Evolutionary conservation across 1,284 basidiomycete genomes (phyloP).

Genomic region (Cryptococcus hybrid): DNA sequence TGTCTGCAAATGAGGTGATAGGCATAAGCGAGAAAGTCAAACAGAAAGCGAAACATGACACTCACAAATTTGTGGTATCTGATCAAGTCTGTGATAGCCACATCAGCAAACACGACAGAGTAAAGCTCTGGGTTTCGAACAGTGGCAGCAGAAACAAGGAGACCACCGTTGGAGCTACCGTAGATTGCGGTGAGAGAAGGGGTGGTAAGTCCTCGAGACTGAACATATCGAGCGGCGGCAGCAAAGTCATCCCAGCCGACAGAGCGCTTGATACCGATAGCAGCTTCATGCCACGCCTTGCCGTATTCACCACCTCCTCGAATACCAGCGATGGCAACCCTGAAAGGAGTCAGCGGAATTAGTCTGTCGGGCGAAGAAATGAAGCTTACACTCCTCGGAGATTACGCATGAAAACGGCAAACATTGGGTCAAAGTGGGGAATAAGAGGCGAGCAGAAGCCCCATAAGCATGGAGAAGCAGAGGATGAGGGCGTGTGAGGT

Average conservation of each 20-base stretch:
- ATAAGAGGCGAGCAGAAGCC: slow-evolving; percentile 9
- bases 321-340: slow-evolving; percentile 21
- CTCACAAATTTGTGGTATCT: slow-evolving; percentile 20
- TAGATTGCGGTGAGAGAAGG: slow-evolving; percentile 15
- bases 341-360: not conserved
- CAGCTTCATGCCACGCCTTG: slow-evolving; percentile 18
- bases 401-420: slow-evolving; percentile 17
- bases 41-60: not conserved
- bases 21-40: not conserved
- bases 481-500: slow-evolving; percentile 10
- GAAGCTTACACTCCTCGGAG: slow-evolving; percentile 17
- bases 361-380: not conserved
- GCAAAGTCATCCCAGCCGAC: slow-evolving; percentile 19
- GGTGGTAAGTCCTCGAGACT: slow-evolving; percentile 10
- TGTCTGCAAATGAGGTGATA: slow-evolving; percentile 2
- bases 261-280: slow-evolving; percentile 10
- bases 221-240: slow-evolving; percentile 13
- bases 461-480: slow-evolving; percentile 18
- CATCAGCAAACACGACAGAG: slow-evolving; percentile 12
- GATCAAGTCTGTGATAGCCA: slow-evolving; percentile 12
- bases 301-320: slow-evolving; percentile 23
- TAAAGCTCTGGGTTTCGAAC: slow-evolving; percentile 17
- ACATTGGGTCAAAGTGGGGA: slow-evolving; percentile 17
- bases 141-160: slow-evolving; percentile 11
- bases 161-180: slow-evolving; percentile 21